Evolutionary conservation across 495 filamentous ascomycete genomes (phyloP), one percentile per base, ranked within the genome.

Genomic region (Aspergillus mulundensis): DNA sequence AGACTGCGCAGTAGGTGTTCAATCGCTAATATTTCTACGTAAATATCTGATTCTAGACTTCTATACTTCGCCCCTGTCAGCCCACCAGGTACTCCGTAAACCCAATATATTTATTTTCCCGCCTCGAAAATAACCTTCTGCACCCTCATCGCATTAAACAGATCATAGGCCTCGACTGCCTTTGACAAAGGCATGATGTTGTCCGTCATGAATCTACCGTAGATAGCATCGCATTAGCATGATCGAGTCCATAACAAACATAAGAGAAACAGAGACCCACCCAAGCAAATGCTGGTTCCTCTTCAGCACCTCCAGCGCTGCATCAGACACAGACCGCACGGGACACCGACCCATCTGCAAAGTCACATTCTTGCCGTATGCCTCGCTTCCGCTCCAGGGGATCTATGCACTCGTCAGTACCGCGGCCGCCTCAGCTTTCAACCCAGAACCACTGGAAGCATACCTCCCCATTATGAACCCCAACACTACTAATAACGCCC

Each of bases 291-390:
- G 81, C 63, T 95, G 90, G 59, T 91, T 93, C 75, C 87, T 83
- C 68, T 85, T 86, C 62, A 98, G 66, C 53, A 91, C 79, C 51
- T 85, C 82, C 50, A 97, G 68, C 6, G 94, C 91, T 54, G 89
- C 80, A 18, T 82, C 74, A 58, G 94, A 91, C 52, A 97, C 86
- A 39, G 87, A 88, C 46, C 90, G 77, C 11, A 98, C 94, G 7
- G 93, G 93, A 68, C 94, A 98, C 50, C 94, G 80, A 30, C 93
- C 94, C 85, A 96, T 96, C 63, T 96, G 89, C n/a, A 97, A 65
- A 49, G 81, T 85, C 56, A 97, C 56, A 64, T 97, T 98, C 77
- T 97, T 97, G 43, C 82, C 81, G 67, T 97, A 97, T 14, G 87
- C 91, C 63, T 96, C 82, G 57, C 77, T 82, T 8, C 90, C 91